Conservation (phyloP, 495 filamentous ascomycete species). For the Neurospora sp. region DNA sequence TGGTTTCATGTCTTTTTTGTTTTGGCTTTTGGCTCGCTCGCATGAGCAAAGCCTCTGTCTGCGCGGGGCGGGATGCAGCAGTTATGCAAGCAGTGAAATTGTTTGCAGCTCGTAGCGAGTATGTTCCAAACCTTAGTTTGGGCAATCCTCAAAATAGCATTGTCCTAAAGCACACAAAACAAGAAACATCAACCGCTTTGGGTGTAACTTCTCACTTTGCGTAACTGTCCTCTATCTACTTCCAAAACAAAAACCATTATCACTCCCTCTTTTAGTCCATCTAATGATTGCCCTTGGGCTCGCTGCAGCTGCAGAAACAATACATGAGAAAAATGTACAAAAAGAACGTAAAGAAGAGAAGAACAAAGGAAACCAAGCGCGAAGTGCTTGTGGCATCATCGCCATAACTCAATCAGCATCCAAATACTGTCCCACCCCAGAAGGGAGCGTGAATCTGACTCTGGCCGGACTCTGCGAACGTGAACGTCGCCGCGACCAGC, state of each 20-base stretch:
- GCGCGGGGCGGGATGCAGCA: background rate
- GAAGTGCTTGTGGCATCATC: background rate
- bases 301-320: background rate
- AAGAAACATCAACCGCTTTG: background rate
- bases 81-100: background rate
- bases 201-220: background rate
- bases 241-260: background rate
- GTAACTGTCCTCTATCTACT: background rate
- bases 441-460: background rate
- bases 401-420: background rate
- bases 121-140: background rate
- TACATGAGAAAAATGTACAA: background rate
- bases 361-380: background rate
- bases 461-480: background rate
- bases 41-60: background rate
- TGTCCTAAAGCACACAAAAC: background rate
- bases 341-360: background rate
- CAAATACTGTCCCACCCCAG: background rate
- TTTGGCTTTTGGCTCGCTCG: background rate
- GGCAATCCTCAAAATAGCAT: background rate
- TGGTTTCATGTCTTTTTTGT: background rate
- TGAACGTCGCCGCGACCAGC: background rate
- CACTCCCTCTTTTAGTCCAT: background rate
- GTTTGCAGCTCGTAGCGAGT: background rate
- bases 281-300: background rate